A percentile compares a stretch with the other conserved stretches of the same genome.
phyloP scores from a whole-genome alignment of 306 rosid species.

The Cotoneaster glaucophyllus region DNA sequence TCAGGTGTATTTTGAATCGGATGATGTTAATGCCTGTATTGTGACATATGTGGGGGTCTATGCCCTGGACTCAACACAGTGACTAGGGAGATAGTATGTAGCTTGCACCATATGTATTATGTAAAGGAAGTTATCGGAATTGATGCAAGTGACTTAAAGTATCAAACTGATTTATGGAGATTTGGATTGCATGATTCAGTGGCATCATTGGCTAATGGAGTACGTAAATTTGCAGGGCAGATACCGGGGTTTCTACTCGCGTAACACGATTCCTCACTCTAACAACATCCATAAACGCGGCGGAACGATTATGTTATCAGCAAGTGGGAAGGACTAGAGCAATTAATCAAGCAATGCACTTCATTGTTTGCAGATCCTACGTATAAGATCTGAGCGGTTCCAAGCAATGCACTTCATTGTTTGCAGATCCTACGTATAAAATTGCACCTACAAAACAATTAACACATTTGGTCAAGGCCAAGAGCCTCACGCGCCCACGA shows the following conservation, averaged over 20 bases:
- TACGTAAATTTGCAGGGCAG: constrained; percentile 62
- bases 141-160: constrained; percentile 34
- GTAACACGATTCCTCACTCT: constrained; percentile 55
- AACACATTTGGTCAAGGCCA: no score
- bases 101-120: constrained; percentile 82
- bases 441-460: no score
- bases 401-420: constrained; percentile 78
- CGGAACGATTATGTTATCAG: constrained; percentile 44
- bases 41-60: constrained; percentile 95
- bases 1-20: constrained; percentile 76
- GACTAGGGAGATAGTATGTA: constrained; percentile 86
- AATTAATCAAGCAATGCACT: constrained; percentile 1
- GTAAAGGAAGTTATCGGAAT: constrained; percentile 82
- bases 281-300: constrained; percentile 94
- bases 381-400: constrained; percentile 90
- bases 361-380: constrained; percentile 70
- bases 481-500: no score
- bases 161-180: background rate
- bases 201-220: background rate
- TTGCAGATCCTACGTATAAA: no score
- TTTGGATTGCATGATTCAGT: no score
- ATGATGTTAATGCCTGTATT: constrained; percentile 84
- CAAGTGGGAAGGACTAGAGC: background rate
- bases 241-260: constrained; percentile 82
- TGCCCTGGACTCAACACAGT: constrained; percentile 99